Conservation (phyloP, 495 filamentous ascomycete species). For the Melanomma pulvis-pyrius region DNA sequence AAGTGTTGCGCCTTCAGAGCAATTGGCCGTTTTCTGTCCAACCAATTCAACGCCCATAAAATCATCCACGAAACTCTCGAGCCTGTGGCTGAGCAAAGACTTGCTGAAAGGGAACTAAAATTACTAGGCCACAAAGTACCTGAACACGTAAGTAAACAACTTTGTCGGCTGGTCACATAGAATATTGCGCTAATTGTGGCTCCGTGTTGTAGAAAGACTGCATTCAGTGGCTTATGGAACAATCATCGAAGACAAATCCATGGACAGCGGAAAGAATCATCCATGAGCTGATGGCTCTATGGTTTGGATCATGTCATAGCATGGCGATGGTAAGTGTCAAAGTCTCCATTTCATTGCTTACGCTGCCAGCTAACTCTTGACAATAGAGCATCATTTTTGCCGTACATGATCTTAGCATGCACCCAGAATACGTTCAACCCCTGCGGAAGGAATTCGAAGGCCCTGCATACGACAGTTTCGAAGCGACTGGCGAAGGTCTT, state of each 20-base stretch:
- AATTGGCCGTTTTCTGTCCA: neutral
- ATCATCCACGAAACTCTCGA: conserved; percentile 2
- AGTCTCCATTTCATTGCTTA: neutral
- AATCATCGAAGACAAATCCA: neutral
- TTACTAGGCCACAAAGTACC: neutral
- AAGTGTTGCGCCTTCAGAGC: neutral
- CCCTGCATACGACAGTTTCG: neutral
- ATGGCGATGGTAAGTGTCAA: neutral
- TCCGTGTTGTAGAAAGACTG: neutral
- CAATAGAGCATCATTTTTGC: conserved; percentile 1
- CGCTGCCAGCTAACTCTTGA: neutral
- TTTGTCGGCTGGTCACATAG: neutral
- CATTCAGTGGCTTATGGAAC: conserved; percentile 21
- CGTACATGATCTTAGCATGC: conserved; percentile 9
- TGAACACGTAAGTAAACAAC: conserved; percentile 4
- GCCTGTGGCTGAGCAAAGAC: neutral
- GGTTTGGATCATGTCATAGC: conserved; percentile 18
- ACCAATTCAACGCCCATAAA: neutral
- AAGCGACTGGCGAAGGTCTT: conserved; percentile 6
- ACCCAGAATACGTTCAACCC: conserved; percentile 20
- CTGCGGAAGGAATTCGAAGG: conserved; percentile 16
- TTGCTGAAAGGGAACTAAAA: neutral
- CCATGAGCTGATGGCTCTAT: conserved; percentile 21
- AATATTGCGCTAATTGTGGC: neutral
- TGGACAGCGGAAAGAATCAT: conserved; percentile 11